phyloP scores from a whole-genome alignment of 2,329 filamentous ascomycete species.

The Tolypocladium ovalisporum region DNA sequence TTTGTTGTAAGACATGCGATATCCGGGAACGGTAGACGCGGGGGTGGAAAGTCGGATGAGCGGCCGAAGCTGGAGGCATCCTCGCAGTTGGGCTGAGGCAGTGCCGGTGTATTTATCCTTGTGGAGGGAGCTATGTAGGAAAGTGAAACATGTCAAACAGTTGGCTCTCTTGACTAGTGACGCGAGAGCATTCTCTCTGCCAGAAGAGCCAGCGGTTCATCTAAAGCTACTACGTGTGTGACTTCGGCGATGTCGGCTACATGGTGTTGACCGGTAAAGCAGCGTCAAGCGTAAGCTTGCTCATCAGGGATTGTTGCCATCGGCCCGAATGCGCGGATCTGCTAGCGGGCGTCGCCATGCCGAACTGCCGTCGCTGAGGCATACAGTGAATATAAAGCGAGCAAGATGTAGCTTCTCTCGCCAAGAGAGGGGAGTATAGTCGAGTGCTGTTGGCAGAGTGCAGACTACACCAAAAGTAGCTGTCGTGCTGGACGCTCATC shows the following conservation, averaged over 20 bases:
- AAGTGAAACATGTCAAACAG: not conserved
- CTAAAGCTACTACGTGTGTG: no score
- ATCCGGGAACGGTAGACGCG: constrained; percentile 1
- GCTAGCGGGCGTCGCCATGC: not conserved
- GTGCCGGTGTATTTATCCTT: not conserved
- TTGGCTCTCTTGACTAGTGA: not conserved
- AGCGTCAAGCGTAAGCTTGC: not conserved
- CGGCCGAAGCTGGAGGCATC: not conserved
- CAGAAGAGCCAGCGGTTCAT: no score
- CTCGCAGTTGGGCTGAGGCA: not conserved
- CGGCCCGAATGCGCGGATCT: not conserved
- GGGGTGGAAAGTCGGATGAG: not conserved
- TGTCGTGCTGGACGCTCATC: not conserved
- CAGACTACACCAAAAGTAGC: not conserved
- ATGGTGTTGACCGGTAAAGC: not conserved
- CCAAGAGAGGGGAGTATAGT: not conserved
- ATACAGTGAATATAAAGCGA: not conserved
- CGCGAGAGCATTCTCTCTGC: not conserved
- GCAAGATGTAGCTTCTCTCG: not conserved
- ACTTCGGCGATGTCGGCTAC: not conserved
- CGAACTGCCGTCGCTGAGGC: not conserved
- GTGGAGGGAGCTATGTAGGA: not conserved
- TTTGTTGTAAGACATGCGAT: constrained; percentile 8
- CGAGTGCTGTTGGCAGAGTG: not conserved
- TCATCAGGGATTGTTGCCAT: not conserved